Conservation (phyloP, 495 filamentous ascomycete genomes). For the Aspergillus kassunensis region DNA sequence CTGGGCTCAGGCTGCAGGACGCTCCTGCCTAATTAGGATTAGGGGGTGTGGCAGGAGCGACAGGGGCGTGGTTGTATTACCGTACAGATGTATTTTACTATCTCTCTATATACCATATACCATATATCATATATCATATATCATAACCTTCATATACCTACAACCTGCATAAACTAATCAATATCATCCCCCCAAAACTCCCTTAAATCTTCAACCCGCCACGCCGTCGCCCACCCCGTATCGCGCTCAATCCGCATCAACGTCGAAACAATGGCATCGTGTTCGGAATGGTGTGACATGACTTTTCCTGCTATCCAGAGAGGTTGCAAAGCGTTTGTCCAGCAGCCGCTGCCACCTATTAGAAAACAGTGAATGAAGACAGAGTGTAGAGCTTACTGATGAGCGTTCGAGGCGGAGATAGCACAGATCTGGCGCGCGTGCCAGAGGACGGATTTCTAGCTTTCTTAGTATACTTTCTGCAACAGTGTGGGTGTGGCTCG, state of each 20-base stretch:
- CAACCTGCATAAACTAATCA: not conserved
- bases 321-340: constrained; percentile 46
- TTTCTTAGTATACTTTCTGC: not conserved
- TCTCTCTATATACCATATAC: no score
- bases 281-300: constrained; percentile 43
- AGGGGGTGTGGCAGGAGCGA: no score
- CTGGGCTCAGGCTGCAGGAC: no score
- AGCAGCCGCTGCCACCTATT: constrained; percentile 38
- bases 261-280: constrained; percentile 35
- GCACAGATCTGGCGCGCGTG: constrained; percentile 45
- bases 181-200: constrained; percentile 38
- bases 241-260: constrained; percentile 37
- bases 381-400: constrained; percentile 43
- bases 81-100: no score
- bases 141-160: not conserved
- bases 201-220: constrained; percentile 41
- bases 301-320: constrained; percentile 44
- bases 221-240: constrained; percentile 42
- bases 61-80: no score
- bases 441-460: constrained; percentile 38
- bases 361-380: constrained; percentile 31
- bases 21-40: no score
- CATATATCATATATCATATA: not conserved
- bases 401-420: constrained; percentile 36
- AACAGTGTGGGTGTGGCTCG: not conserved